A percentile compares a stretch with the other conserved stretches of the same genome.
phyloP scores from a whole-genome alignment of 1,284 basidiomycete species.

The Pseudozyma sp. region DNA sequence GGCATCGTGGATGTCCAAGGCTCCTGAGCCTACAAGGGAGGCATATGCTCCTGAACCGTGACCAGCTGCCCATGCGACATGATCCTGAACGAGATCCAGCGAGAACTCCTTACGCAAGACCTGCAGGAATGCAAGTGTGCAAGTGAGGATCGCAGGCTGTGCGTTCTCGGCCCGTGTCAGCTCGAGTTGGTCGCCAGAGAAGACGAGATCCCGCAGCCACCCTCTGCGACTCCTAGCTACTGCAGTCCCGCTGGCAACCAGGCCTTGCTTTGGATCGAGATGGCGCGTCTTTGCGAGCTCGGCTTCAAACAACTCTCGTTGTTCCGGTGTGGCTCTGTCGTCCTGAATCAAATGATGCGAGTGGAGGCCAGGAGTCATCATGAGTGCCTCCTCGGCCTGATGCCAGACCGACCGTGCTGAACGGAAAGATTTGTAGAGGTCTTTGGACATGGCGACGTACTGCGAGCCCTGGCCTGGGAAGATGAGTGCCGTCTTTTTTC shows the following conservation, averaged over 20 bases:
- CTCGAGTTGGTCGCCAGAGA: conserved; percentile 65
- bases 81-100: conserved; percentile 60
- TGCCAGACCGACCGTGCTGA: conserved; percentile 63
- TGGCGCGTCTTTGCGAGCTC: conserved; percentile 52
- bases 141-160: conserved; percentile 63
- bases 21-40: conserved; percentile 57
- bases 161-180: conserved; percentile 66
- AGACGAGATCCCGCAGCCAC: conserved; percentile 61
- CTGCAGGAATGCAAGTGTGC: conserved; percentile 62
- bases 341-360: conserved; percentile 35
- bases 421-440: conserved; percentile 62
- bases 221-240: conserved; percentile 43
- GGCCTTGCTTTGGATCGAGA: conserved; percentile 43
- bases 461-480: conserved; percentile 66
- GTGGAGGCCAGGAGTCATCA: conserved; percentile 46
- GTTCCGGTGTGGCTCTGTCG: conserved; percentile 35
- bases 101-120: conserved; percentile 64
- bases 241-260: conserved; percentile 46
- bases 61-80: conserved; percentile 59
- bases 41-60: conserved; percentile 67
- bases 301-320: conserved; percentile 58
- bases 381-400: conserved; percentile 63
- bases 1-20: conserved; percentile 57
- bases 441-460: conserved; percentile 67
- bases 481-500: conserved; percentile 63